Evolutionary conservation across 768 basidiomycete species (phyloP).

Genomic region (Panellus pusillus): DNA sequence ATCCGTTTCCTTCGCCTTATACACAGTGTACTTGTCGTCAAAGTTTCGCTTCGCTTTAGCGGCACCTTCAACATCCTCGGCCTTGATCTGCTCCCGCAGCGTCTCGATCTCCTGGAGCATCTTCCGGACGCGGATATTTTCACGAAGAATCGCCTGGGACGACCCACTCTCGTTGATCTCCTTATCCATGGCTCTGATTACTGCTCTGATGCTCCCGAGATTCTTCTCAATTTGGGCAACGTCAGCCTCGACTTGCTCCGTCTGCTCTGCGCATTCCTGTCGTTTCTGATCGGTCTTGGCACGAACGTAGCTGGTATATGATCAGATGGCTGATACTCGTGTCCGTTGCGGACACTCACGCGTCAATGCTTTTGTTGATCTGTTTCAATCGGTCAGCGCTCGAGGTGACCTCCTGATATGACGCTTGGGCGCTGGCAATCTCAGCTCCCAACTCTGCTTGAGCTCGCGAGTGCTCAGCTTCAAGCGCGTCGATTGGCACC

Average conservation of each 20-base stretch:
- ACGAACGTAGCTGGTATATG: conserved; percentile 62
- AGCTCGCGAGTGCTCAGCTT: conserved; percentile 49
- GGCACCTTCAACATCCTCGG: conserved; percentile 81
- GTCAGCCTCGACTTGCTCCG: conserved; percentile 44
- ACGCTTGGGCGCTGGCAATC: conserved; percentile 51
- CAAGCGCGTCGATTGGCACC: conserved; percentile 63
- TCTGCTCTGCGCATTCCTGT: conserved; percentile 55
- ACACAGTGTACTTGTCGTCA: conserved; percentile 71
- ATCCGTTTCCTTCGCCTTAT: conserved; percentile 71
- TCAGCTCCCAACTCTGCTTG: conserved; percentile 52
- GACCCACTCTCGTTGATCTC: conserved; percentile 79
- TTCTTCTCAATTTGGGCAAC: conserved; percentile 35
- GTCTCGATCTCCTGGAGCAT: conserved; percentile 64
- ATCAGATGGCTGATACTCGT: neutral
- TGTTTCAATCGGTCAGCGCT: conserved; percentile 60
- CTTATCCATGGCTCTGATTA: conserved; percentile 63
- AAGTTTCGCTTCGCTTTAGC: conserved; percentile 84
- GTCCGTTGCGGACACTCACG: conserved; percentile 40
- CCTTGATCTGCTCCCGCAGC: conserved; percentile 70
- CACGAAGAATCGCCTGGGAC: conserved; percentile 67
- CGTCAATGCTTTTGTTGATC: conserved; percentile 63
- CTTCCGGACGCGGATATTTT: conserved; percentile 79
- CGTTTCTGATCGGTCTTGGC: conserved; percentile 63
- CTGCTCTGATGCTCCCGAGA: conserved; percentile 40
- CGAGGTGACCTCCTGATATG: conserved; percentile 65